These are phyloP conservation scores for Aquilaria sinensis DNA, from an alignment of 345 rosid genomes.

Conservation along the genomic window DNA sequence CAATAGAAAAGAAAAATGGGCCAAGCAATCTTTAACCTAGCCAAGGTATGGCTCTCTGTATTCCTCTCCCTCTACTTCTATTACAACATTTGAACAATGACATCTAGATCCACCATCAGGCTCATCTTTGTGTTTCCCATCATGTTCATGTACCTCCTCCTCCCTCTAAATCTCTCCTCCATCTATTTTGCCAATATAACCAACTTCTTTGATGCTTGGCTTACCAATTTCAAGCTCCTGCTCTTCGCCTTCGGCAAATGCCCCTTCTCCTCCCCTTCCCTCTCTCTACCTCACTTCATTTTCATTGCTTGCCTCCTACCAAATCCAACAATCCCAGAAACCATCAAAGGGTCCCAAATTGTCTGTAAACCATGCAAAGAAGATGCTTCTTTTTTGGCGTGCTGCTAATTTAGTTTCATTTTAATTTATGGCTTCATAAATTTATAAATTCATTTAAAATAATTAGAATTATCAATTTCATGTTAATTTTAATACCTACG, in stretches of 20 bases:
- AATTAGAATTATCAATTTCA: too few species aligned
- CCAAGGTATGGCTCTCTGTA: slow-evolving; percentile 28
- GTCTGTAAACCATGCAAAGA: slow-evolving; percentile 24
- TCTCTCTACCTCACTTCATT: slow-evolving; percentile 36
- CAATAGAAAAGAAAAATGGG: slow-evolving; percentile 2
- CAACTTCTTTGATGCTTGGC: slow-evolving; percentile 42
- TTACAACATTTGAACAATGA: slow-evolving; percentile 15
- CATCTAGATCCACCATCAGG: slow-evolving; percentile 33
- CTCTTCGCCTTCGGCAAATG: slow-evolving; percentile 44
- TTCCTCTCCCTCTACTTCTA: slow-evolving; percentile 25
- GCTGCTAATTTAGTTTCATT: slow-evolving; percentile 1
- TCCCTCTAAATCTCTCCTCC: slow-evolving; percentile 31
- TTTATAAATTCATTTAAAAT: too few species aligned
- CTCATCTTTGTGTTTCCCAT: slow-evolving; percentile 29
- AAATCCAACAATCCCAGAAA: slow-evolving; percentile 18
- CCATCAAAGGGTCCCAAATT: slow-evolving; percentile 16
- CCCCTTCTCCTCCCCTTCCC: slow-evolving; percentile 30
- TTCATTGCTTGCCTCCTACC: slow-evolving; percentile 42
- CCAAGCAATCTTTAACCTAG: slow-evolving; percentile 26
- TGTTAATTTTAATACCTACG: too few species aligned
- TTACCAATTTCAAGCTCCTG: slow-evolving; percentile 51
- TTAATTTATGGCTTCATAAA: too few species aligned
- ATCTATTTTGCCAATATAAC: slow-evolving; percentile 27
- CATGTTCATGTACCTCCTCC: slow-evolving; percentile 24
- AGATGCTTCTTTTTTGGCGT: slow-evolving; percentile 24